phyloP scores from a whole-genome alignment of 495 filamentous ascomycete genomes.

The Trichoderma erinaceum region DNA sequence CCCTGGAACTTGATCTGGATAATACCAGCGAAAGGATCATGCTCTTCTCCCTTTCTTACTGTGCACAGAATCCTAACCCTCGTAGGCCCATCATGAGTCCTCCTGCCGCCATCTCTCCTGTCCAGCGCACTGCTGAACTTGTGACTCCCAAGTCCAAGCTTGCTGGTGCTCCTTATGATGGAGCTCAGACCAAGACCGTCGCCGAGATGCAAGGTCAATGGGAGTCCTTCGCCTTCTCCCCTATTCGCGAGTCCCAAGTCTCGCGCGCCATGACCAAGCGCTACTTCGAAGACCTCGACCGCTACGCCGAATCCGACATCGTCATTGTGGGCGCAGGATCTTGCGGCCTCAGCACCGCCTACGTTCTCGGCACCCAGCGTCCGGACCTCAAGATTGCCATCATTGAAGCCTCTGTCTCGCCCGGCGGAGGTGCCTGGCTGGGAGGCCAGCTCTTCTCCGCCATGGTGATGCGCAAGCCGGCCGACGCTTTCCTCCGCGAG shows the following conservation, averaged over 20 bases:
- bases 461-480: slow-evolving; percentile 91
- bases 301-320: slow-evolving; percentile 83
- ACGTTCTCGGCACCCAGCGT: slow-evolving; percentile 73
- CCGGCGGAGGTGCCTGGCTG: slow-evolving; percentile 86
- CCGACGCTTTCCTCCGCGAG: slow-evolving; percentile 72
- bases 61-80: slow-evolving; percentile 25
- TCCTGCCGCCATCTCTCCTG: slow-evolving; percentile 43
- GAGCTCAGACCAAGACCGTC: slow-evolving; percentile 46
- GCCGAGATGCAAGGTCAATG: slow-evolving; percentile 61
- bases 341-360: slow-evolving; percentile 77
- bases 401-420: slow-evolving; percentile 79
- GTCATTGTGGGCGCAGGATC: slow-evolving; percentile 87
- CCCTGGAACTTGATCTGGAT: slow-evolving; percentile 92
- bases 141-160: slow-evolving; percentile 25
- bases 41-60: slow-evolving; percentile 47
- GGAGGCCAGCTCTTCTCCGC: slow-evolving; percentile 88
- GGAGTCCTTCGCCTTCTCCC: slow-evolving; percentile 72
- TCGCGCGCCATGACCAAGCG: slow-evolving; percentile 86
- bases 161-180: slow-evolving; percentile 24
- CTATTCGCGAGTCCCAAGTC: slow-evolving; percentile 85
- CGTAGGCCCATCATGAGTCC: slow-evolving; percentile 66
- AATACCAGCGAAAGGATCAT: slow-evolving; percentile 99
- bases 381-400: slow-evolving; percentile 89
- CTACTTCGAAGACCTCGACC: slow-evolving; percentile 85
- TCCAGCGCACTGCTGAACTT: slow-evolving; percentile 21